Evolutionary conservation across 768 basidiomycete genomes (phyloP).

Genomic region (Amanita subjunquillea): DNA sequence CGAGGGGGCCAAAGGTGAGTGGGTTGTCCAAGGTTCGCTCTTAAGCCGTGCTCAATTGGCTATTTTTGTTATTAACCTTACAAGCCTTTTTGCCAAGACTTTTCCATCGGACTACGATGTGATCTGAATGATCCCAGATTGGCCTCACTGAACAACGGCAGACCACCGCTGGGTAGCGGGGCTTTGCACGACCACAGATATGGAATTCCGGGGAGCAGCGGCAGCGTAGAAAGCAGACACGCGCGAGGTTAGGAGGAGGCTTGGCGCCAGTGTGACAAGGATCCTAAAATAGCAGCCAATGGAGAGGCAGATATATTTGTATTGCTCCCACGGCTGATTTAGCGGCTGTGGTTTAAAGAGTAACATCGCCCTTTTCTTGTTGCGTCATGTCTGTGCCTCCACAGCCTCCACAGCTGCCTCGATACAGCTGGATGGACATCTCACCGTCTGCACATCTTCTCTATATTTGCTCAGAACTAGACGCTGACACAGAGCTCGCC

Average conservation of each 20-base stretch:
- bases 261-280: constrained; percentile 5
- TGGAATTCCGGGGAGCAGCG: neutral
- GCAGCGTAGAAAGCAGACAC: neutral
- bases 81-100: constrained; percentile 40
- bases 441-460: constrained; percentile 19
- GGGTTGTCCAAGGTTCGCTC: constrained; percentile 28
- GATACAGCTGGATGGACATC: constrained; percentile 26
- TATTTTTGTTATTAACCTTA: constrained; percentile 32
- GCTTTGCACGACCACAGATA: neutral
- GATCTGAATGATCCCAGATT: neutral
- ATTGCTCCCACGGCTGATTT: constrained; percentile 10
- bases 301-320: constrained; percentile 14
- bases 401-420: constrained; percentile 14
- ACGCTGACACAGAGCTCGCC: constrained; percentile 22
- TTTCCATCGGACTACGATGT: constrained; percentile 10
- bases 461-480: constrained; percentile 24
- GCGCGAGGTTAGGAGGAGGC: neutral
- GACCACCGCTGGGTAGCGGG: no score
- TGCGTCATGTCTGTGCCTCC: neutral
- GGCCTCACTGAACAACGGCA: neutral
- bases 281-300: constrained; percentile 24
- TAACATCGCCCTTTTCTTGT: no score
- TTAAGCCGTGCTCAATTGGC: constrained; percentile 31
- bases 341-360: neutral
- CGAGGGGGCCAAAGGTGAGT: constrained; percentile 27